These are phyloP conservation scores for Carnegiea gigantea DNA, from an alignment of 179 eudicot genomes.

Conservation along the genomic window DNA sequence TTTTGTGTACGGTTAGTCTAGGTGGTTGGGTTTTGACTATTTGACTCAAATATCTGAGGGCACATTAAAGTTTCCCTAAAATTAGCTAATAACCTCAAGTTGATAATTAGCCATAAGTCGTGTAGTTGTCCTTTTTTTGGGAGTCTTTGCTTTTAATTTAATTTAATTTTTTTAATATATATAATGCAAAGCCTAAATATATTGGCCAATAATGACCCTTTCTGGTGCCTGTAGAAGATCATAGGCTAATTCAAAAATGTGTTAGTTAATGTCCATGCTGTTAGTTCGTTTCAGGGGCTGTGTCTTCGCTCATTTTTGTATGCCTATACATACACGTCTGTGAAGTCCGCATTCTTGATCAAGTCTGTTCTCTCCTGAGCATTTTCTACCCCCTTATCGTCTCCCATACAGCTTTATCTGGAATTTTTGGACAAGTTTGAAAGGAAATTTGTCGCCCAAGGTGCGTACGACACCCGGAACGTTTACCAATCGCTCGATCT, in stretches of 20 bases:
- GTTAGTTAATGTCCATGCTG: not conserved
- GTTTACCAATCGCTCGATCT: constrained; percentile 79
- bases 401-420: constrained; percentile 51
- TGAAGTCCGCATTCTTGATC: not conserved
- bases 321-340: not conserved
- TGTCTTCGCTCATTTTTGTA: not conserved
- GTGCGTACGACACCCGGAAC: constrained; percentile 83
- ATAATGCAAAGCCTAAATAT: too few species aligned
- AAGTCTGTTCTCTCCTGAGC: not conserved
- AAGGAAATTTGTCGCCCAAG: constrained; percentile 77
- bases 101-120: too few species aligned
- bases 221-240: too few species aligned
- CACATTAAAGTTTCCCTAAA: too few species aligned
- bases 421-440: constrained; percentile 80
- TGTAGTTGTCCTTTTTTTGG: too few species aligned
- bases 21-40: not conserved
- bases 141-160: too few species aligned
- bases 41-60: too few species aligned
- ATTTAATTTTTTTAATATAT: too few species aligned
- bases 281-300: not conserved
- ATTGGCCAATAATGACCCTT: too few species aligned
- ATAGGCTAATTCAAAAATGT: too few species aligned
- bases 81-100: too few species aligned
- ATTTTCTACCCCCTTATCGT: not conserved
- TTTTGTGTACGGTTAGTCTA: too few species aligned